Evolutionary conservation across 257 asterid genomes (phyloP).

Genomic region (Nicotiana sylvestris): DNA sequence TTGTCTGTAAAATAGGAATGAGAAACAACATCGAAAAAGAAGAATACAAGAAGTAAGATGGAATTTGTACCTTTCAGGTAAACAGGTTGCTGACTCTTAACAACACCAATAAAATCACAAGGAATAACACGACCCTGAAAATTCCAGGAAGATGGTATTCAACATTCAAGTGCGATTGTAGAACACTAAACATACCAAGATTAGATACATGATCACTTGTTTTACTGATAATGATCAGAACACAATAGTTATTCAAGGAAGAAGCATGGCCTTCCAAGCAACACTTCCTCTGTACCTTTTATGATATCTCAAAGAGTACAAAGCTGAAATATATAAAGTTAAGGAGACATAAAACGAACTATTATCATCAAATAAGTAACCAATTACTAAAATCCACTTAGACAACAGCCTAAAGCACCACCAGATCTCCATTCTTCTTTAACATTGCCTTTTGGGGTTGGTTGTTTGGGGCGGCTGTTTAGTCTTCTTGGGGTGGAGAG

Average conservation of each 20-base stretch:
- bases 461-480: not conserved
- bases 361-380: not conserved
- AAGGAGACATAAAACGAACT: not conserved
- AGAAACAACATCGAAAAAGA: not conserved
- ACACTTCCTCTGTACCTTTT: not conserved
- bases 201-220: not conserved
- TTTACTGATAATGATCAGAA: not conserved
- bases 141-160: slow-evolving; percentile 13
- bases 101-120: slow-evolving; percentile 95
- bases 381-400: not conserved
- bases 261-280: not conserved
- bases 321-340: not conserved
- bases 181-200: not conserved
- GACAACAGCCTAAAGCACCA: not conserved
- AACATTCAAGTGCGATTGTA: not conserved
- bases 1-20: not conserved
- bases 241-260: not conserved
- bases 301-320: not conserved
- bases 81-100: slow-evolving; percentile 93
- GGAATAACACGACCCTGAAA: slow-evolving; percentile 97
- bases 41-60: slow-evolving; percentile 4
- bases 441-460: slow-evolving; percentile 1
- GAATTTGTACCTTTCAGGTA: slow-evolving; percentile 66
- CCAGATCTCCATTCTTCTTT: not conserved
- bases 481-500: not conserved